A percentile compares a stretch with the other conserved stretches of the same genome.
Evolutionary conservation across 148 eudicot species (phyloP).

Genomic region (Vaccinium corymbosum): DNA sequence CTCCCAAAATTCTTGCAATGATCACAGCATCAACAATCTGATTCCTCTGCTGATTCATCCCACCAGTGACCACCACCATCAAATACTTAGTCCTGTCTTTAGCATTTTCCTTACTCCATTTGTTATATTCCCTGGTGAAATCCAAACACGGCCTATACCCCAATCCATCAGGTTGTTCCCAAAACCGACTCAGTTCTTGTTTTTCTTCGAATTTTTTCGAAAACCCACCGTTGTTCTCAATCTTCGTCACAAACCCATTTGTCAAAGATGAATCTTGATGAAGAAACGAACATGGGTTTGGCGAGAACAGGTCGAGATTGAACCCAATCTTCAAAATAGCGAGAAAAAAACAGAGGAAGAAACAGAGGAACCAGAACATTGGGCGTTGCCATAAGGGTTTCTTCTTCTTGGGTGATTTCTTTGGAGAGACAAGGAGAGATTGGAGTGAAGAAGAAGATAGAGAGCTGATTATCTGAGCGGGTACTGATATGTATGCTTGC

Average conservation of each 20-base stretch:
- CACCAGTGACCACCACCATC: conserved; percentile 90
- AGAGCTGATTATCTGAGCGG: conserved; percentile 64
- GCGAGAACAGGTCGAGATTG: conserved; percentile 42
- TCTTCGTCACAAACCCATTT: conserved; percentile 16
- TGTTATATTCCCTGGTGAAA: conserved; percentile 49
- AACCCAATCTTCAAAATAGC: conserved; percentile 50
- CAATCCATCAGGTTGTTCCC: conserved; percentile 78
- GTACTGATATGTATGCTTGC: conserved; percentile 74
- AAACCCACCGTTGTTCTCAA: conserved; percentile 7
- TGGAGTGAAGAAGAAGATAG: conserved; percentile 63
- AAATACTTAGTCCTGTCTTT: conserved; percentile 59
- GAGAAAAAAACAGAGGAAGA: conserved; percentile 44
- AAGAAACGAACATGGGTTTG: conserved; percentile 39
- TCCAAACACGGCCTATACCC: conserved; percentile 73
- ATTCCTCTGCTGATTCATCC: conserved; percentile 95
- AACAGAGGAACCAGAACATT: conserved; percentile 37
- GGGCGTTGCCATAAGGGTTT: conserved; percentile 34
- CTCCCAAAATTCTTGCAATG: conserved; percentile 87
- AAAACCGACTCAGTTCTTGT: conserved; percentile 42
- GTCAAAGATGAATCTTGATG: conserved; percentile 13
- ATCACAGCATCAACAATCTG: conserved; percentile 99
- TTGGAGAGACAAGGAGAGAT: conserved; percentile 51
- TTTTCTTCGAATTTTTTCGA: conserved; percentile 5
- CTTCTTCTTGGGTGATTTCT: conserved; percentile 36
- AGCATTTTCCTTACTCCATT: conserved; percentile 23